Conservation (phyloP, 2,329 filamentous ascomycete species). For the Metarhizium humberi region DNA sequence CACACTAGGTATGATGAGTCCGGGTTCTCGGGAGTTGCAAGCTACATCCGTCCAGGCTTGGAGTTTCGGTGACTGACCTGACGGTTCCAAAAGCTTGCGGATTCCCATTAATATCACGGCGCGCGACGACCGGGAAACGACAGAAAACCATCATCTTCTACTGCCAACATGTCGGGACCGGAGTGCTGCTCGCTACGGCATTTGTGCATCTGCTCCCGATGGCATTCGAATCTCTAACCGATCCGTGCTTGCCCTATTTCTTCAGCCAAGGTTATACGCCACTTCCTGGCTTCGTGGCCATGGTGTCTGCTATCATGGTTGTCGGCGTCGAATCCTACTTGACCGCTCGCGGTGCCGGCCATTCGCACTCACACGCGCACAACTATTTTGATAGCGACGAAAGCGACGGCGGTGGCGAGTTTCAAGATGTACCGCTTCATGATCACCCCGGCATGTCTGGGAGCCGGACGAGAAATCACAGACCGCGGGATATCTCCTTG, state of each 20-base stretch:
- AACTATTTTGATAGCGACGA: constrained; percentile 41
- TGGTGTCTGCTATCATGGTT: constrained; percentile 73
- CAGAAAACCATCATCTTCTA: constrained; percentile 54
- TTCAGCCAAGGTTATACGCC: constrained; percentile 74
- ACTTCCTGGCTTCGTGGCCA: constrained; percentile 72
- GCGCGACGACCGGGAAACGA: constrained; percentile 45
- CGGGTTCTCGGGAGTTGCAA: background rate
- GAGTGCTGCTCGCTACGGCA: constrained; percentile 76
- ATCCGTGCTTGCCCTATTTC: constrained; percentile 65
- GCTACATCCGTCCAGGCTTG: background rate
- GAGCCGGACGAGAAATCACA: constrained; percentile 26
- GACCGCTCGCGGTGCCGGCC: constrained; percentile 57
- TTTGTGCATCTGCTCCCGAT: constrained; percentile 70
- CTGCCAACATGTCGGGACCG: constrained; percentile 70
- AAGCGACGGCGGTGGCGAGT: constrained; percentile 25
- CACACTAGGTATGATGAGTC: constrained; percentile 37
- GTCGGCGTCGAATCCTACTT: constrained; percentile 85
- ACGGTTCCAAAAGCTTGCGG: constrained; percentile 44
- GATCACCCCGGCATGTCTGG: constrained; percentile 23
- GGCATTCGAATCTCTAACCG: constrained; percentile 56
- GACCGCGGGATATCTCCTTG: constrained; percentile 40
- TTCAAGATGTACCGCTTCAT: constrained; percentile 13
- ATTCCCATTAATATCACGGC: constrained; percentile 55
- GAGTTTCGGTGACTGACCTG: constrained; percentile 1
- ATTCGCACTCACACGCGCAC: constrained; percentile 47